Evolutionary conservation across 495 filamentous ascomycete species (phyloP), one percentile per base, ranked within the genome.

Genomic region (Podospora sp.): DNA sequence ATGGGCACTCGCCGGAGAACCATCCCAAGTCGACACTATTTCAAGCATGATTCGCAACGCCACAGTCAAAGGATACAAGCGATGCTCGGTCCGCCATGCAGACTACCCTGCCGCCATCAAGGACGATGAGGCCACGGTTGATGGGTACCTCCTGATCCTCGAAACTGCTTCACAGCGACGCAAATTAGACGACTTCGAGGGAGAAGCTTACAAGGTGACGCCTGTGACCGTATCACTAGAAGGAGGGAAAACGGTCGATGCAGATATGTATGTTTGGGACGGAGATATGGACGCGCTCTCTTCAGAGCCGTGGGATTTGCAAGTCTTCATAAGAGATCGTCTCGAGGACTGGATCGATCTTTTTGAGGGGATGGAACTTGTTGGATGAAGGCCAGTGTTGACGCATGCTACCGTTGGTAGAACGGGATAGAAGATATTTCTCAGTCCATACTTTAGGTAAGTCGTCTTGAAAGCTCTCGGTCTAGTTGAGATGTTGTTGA

Each of bases 181-280:
- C 2, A 73, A 68, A 53, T 49, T 71, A 61, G 71, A 73, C 29
- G 64, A 68, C 18, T 73, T 73, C 20, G 68, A 71, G 62, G 68
- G 71, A 26, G 64, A 69, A 60, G 18, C 27, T 4, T 69, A 68
- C 66, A 66, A 68, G 21, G 22, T 53, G 49, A 55, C 27, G 12
- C 60, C 50, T 21, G 71, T 71, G 12, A 26, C 27, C 7, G 71
- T 66, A 24, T 71, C 20, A 11, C 36, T 1, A n/a, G 26, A 35
- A 29, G n/a, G 25, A 0, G 35, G 50, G 21, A 49, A 71, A 1
- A 66, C 33, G 8, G 52, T 68, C 35, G 66, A 71, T 1, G 71
- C 67, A 0, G 71, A 73, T 59, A 59, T 71, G 52, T 71, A 73
- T 35, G 16, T 73, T 16, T 73, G 71, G 71, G 60, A 63, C 16